Conservation (phyloP, 176 grass and related monocot genomes). For the Saccharum officinarum region DNA sequence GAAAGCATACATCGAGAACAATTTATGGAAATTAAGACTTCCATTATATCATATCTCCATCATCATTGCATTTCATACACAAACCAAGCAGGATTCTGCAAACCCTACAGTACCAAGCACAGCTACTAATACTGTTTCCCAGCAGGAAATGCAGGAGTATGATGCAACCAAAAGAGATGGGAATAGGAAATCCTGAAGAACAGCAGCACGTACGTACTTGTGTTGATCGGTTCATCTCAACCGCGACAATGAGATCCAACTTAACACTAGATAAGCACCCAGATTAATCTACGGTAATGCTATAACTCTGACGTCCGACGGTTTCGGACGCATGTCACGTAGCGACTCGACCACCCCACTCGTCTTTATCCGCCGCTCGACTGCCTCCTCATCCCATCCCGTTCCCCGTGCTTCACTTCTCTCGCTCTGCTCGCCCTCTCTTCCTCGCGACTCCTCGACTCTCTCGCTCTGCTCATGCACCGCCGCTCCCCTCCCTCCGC, state of each 20-base stretch:
- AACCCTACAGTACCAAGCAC: slow-evolving; percentile 56
- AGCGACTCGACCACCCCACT: no score
- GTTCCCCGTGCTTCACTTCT: no score
- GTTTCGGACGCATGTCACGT: no score
- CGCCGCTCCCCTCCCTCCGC: no score
- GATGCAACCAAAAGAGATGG: slow-evolving; percentile 20
- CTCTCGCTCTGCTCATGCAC: no score
- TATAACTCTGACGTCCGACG: no score
- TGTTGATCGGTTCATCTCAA: slow-evolving; percentile 25
- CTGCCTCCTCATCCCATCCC: no score
- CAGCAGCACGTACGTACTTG: slow-evolving; percentile 22
- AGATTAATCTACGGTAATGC: no score
- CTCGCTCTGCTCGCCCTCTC: no score
- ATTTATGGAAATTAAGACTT: slow-evolving; percentile 3
- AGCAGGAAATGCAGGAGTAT: slow-evolving; percentile 18
- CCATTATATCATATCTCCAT: slow-evolving; percentile 43
- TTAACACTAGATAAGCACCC: no score
- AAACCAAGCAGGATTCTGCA: slow-evolving; percentile 41
- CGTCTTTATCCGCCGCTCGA: no score
- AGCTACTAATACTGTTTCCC: not conserved
- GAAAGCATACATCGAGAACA: not conserved
- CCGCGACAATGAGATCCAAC: not conserved
- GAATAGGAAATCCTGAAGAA: slow-evolving; percentile 22
- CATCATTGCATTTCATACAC: slow-evolving; percentile 46
- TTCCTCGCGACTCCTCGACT: no score